Evolutionary conservation across 345 rosid genomes (phyloP), one percentile per base, ranked within the genome.

Genomic region (Carallia pectinifolia): DNA sequence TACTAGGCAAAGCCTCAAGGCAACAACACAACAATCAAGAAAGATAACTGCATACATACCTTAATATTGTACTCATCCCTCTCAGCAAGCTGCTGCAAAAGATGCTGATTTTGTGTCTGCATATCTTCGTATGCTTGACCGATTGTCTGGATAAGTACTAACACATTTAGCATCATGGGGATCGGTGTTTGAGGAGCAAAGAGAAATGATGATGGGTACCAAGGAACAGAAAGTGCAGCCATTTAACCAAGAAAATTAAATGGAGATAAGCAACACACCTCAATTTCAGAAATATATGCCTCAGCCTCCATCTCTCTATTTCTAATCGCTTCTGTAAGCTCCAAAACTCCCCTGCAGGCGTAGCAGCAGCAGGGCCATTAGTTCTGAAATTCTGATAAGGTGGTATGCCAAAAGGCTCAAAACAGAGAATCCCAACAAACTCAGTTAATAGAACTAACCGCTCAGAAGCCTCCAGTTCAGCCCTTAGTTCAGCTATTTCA

Each of bases 111-210:
- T 79, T 90, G 99, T 38, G 88, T 81, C 86, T 88, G 97, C 99
- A 92, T 90, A 77, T 90, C 97, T 81, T 92, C 97, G 65, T 90
- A 95, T 68, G 97, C 96, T 85, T 91, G 97, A 74, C 97, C 99
- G 61, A 95, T 85, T 62, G 92, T 95, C 99, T 95, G 81, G 40
- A 75, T 19, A 44, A 47, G 66, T n/a, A 23, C 23, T 23, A 66
- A 18, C 19, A 19, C 62, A 58, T 33, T 66, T 66, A 36, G 61
- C 37, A 70, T 29, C 58, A 67, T 6, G 39, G n/a, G 63, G 16
- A 70, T 34, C 36, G 37, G 53, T 36, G 50, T 64, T 38, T 16
- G 7, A 18, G 56, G 61, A 69, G 31, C 64, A 27, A 23, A 15
- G 54, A 17, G 6, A 58, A 7, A 58, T 29, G 60, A 34, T 36